Conservation (phyloP, 768 basidiomycete genomes). For the Clitopilus hobsonii region DNA sequence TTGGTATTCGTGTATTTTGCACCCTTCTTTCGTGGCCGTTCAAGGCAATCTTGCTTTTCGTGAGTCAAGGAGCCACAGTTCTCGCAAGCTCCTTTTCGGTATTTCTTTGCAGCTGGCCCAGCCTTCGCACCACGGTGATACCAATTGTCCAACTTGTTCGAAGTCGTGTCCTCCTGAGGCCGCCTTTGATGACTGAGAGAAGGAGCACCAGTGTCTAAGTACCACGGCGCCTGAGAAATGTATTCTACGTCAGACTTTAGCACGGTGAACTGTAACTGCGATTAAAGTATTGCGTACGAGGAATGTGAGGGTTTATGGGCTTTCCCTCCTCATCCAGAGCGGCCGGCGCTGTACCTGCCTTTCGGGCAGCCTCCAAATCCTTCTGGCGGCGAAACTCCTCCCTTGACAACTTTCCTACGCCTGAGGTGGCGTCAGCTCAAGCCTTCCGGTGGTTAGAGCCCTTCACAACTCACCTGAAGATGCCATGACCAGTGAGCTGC, state of each 20-base stretch:
- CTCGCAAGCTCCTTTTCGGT: conserved; percentile 96
- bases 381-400: conserved; percentile 95
- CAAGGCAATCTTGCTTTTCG: conserved; percentile 86
- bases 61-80: conserved; percentile 98
- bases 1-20: conserved; percentile 89
- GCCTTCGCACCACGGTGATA: conserved; percentile 84
- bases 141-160: conserved; percentile 80
- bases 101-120: conserved; percentile 94
- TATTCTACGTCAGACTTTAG: conserved; percentile 65
- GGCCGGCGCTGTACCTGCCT: conserved; percentile 96
- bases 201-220: conserved; percentile 90
- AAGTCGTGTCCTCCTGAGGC: conserved; percentile 53
- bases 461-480: background rate
- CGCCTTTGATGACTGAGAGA: conserved; percentile 93
- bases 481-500: background rate
- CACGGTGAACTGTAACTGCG: conserved; percentile 5
- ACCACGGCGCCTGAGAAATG: conserved; percentile 99
- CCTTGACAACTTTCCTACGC: conserved; percentile 81
- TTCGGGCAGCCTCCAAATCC: conserved; percentile 96
- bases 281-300: conserved; percentile 61
- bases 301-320: conserved; percentile 98
- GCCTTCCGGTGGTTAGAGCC: background rate
- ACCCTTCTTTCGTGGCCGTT: conserved; percentile 93
- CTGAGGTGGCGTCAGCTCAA: conserved; percentile 19
- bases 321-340: conserved; percentile 93